These are phyloP conservation scores for Ambrosia artemisiifolia DNA, from an alignment of 129 eudicot genomes.

Conservation along the genomic window DNA sequence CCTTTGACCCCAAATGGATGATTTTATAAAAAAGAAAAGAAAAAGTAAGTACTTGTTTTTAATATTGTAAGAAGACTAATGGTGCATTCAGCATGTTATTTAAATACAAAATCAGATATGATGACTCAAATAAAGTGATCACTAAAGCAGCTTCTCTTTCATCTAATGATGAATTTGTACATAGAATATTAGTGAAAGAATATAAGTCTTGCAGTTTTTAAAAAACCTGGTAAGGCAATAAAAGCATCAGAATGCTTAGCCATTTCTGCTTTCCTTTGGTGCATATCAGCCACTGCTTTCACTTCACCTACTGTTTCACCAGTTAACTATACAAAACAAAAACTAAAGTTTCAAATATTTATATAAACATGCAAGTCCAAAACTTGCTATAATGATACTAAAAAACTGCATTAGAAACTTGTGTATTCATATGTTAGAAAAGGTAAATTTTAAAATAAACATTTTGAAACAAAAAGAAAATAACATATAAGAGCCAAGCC, in stretches of 20 bases:
- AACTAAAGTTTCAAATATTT: neutral
- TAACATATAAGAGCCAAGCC: conserved; percentile 28
- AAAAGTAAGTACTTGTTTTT: too few species aligned
- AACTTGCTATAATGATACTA: conserved; percentile 8
- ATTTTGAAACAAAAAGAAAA: conserved; percentile 22
- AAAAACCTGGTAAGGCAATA: conserved; percentile 95
- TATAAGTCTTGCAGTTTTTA: neutral
- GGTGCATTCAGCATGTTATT: neutral
- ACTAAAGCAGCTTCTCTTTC: conserved; percentile 1
- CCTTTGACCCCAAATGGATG: too few species aligned
- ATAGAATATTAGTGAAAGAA: conserved; percentile 21
- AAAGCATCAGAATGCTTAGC: conserved; percentile 98
- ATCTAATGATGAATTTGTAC: conserved; percentile 6
- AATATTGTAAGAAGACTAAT: too few species aligned
- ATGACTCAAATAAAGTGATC: neutral
- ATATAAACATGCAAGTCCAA: conserved; percentile 4
- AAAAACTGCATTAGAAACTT: conserved; percentile 19
- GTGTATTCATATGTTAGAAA: conserved; percentile 20
- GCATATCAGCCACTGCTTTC: conserved; percentile 99
- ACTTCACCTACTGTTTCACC: conserved; percentile 99
- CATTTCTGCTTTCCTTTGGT: conserved; percentile 99
- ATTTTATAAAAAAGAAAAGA: too few species aligned
- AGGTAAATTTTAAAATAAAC: conserved; percentile 34
- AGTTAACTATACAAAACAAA: conserved; percentile 58
- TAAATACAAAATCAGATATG: neutral